Evolutionary conservation across 2,329 filamentous ascomycete genomes (phyloP).

Genomic region (Trichoderma hamatum): DNA sequence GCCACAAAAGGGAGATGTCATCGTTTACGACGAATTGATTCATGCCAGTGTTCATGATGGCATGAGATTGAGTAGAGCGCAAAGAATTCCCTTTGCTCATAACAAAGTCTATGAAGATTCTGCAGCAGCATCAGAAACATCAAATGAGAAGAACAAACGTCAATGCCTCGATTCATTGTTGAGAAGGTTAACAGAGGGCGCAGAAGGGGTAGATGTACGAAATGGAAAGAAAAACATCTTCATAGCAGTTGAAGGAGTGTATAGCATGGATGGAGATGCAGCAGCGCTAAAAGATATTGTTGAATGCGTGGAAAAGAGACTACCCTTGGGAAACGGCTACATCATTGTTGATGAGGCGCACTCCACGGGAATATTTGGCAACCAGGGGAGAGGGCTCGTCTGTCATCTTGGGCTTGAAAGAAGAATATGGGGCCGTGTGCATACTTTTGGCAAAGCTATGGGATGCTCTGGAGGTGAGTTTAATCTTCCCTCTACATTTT

Average conservation of each 20-base stretch:
- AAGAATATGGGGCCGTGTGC: slow-evolving; percentile 59
- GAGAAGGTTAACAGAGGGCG: slow-evolving; percentile 38
- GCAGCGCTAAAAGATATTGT: slow-evolving; percentile 65
- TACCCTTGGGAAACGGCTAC: slow-evolving; percentile 62
- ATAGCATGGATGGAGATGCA: slow-evolving; percentile 84
- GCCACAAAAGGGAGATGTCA: slow-evolving; percentile 61
- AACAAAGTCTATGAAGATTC: slow-evolving; percentile 47
- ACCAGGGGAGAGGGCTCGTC: slow-evolving; percentile 60
- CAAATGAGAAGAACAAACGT: neutral
- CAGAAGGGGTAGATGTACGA: slow-evolving; percentile 39
- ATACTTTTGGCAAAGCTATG: slow-evolving; percentile 70
- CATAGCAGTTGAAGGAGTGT: slow-evolving; percentile 70
- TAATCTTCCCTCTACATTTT: neutral
- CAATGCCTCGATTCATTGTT: slow-evolving; percentile 37
- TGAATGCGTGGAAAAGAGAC: slow-evolving; percentile 54
- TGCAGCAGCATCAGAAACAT: neutral
- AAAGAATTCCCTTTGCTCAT: slow-evolving; percentile 57
- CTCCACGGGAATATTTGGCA: slow-evolving; percentile 63
- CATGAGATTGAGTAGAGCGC: slow-evolving; percentile 66
- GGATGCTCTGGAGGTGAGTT: slow-evolving; percentile 68
- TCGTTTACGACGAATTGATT: slow-evolving; percentile 75
- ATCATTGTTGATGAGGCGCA: slow-evolving; percentile 72
- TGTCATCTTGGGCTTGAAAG: slow-evolving; percentile 58
- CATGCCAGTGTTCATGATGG: slow-evolving; percentile 81
- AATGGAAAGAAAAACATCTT: slow-evolving; percentile 59